Conservation (phyloP, 441 rosid genomes). For the Manihot esculenta region DNA sequence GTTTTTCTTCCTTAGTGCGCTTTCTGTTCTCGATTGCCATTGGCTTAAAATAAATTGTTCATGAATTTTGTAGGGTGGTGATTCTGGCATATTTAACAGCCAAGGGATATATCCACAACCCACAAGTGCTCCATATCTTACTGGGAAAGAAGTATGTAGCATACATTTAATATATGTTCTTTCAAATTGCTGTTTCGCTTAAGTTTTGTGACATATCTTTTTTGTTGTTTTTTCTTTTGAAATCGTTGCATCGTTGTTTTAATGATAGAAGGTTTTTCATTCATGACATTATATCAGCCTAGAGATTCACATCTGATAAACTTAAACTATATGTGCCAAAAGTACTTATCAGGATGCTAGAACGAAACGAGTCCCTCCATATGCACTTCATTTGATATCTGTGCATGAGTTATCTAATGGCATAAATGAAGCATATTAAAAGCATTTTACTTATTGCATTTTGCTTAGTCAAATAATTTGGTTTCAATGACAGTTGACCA, state of each 20-base stretch:
- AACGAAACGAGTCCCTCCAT: background rate
- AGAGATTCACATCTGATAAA: background rate
- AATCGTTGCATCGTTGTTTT: background rate
- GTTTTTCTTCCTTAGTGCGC: background rate
- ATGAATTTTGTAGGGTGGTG: constrained; percentile 44
- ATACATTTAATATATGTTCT: background rate
- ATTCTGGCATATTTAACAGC: constrained; percentile 62
- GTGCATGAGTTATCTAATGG: background rate
- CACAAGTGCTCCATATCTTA: constrained; percentile 42
- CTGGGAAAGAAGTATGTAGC: constrained; percentile 61
- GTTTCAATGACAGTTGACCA: background rate
- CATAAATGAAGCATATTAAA: background rate
- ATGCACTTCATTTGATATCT: background rate
- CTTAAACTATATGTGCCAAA: background rate
- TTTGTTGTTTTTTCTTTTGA: background rate
- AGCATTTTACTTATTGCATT: background rate
- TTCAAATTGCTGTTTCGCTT: background rate
- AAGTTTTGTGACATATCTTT: background rate
- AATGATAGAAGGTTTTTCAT: background rate
- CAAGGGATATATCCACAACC: constrained; percentile 86
- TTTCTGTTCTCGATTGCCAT: constrained; percentile 8
- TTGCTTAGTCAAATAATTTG: background rate
- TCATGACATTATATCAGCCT: background rate
- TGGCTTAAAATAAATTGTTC: constrained; percentile 12
- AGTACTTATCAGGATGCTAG: background rate